Evolutionary conservation across 2,329 filamentous ascomycete species (phyloP).

Genomic region (Spiromastix sp.): DNA sequence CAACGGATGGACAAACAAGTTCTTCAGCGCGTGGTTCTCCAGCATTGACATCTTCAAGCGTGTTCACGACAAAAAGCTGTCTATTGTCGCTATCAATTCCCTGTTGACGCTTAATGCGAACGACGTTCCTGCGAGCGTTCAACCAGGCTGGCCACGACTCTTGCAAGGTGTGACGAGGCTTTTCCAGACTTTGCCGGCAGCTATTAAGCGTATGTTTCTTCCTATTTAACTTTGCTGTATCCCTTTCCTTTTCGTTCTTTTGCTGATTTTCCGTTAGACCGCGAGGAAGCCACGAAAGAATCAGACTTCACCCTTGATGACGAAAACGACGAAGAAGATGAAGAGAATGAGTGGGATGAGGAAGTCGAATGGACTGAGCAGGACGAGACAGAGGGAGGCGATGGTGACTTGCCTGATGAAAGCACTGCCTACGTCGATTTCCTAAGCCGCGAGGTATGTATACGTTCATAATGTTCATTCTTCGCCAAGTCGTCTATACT

Average conservation of each 20-base stretch:
- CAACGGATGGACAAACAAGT: conserved; percentile 95
- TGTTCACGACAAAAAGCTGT: conserved; percentile 98
- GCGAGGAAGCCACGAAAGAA: conserved; percentile 82
- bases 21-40: conserved; percentile 97
- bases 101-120: conserved; percentile 69
- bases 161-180: conserved; percentile 80
- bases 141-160: conserved; percentile 87
- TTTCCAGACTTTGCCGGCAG: conserved; percentile 82
- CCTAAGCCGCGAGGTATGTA: conserved; percentile 71
- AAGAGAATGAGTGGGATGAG: conserved; percentile 73
- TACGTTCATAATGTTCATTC: conserved; percentile 5
- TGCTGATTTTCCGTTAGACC: conserved; percentile 44
- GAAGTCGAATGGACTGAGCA: conserved; percentile 60
- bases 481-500: not conserved
- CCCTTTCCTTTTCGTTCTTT: not conserved
- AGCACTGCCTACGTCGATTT: conserved; percentile 93
- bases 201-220: conserved; percentile 61
- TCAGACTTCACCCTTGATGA: conserved; percentile 72
- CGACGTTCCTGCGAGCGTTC: conserved; percentile 83
- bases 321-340: conserved; percentile 62
- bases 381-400: conserved; percentile 51
- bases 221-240: not conserved
- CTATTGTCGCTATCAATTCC: conserved; percentile 83
- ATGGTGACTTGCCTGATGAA: conserved; percentile 69
- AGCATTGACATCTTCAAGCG: conserved; percentile 88